phyloP scores from a whole-genome alignment of 345 rosid species.

The Moringa oleifera region DNA sequence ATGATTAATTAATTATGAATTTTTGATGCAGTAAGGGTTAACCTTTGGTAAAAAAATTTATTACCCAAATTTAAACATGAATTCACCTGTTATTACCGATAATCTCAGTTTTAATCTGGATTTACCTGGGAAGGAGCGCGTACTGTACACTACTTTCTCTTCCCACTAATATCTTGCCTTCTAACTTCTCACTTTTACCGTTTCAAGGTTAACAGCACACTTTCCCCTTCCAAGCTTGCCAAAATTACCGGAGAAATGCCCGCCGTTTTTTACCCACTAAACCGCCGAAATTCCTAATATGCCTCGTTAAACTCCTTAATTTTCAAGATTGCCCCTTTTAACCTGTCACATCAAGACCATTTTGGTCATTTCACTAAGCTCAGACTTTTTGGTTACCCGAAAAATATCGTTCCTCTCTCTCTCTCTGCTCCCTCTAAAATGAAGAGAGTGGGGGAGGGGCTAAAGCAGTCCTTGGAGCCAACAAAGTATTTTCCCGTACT shows the following conservation, averaged over 20 bases:
- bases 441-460: background rate
- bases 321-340: background rate
- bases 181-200: constrained; percentile 1
- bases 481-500: constrained; percentile 17
- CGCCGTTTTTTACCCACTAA: background rate
- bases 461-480: constrained; percentile 16
- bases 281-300: background rate
- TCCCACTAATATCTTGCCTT: too few species aligned
- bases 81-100: too few species aligned
- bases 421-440: background rate
- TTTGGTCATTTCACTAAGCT: constrained; percentile 6
- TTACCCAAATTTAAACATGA: too few species aligned
- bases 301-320: background rate
- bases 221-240: background rate
- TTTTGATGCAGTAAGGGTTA: too few species aligned
- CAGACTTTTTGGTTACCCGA: constrained; percentile 12
- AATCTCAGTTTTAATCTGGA: too few species aligned
- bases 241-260: constrained; percentile 2
- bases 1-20: too few species aligned
- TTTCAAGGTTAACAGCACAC: background rate
- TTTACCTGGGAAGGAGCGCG: too few species aligned
- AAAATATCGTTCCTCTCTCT: constrained; percentile 16
- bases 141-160: too few species aligned
- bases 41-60: too few species aligned
- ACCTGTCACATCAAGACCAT: background rate